Evolutionary conservation across 495 filamentous ascomycete species (phyloP).

Genomic region (Podospora conica): DNA sequence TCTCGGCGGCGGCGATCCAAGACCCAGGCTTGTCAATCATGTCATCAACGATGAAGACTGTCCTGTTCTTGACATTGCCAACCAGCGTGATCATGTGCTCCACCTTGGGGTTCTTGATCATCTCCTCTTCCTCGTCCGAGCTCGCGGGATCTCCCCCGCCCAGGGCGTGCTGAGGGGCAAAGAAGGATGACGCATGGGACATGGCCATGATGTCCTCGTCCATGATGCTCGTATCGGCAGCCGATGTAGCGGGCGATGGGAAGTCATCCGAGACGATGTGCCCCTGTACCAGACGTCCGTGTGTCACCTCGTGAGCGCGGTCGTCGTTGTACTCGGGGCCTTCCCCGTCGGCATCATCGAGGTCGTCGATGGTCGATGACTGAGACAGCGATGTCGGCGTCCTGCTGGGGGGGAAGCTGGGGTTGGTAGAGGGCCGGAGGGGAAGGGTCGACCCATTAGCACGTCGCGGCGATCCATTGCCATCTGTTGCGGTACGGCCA

Average conservation of each 20-base stretch:
- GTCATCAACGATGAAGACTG: slow-evolving; percentile 93
- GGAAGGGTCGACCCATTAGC: slow-evolving; percentile 25
- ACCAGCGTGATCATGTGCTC: slow-evolving; percentile 96
- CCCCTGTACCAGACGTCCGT: slow-evolving; percentile 86
- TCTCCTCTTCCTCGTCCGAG: slow-evolving; percentile 85
- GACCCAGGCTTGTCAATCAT: slow-evolving; percentile 97
- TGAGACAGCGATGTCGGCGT: slow-evolving; percentile 31
- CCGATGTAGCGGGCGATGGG: slow-evolving; percentile 66
- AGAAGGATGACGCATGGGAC: slow-evolving; percentile 51
- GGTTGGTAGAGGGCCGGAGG: slow-evolving; percentile 21
- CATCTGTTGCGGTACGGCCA: slow-evolving; percentile 27
- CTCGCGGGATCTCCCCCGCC: slow-evolving; percentile 77
- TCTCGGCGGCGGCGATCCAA: slow-evolving; percentile 98
- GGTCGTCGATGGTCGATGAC: slow-evolving; percentile 38
- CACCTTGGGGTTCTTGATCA: slow-evolving; percentile 60
- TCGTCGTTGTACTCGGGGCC: slow-evolving; percentile 76
- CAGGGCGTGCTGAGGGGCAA: slow-evolving; percentile 57
- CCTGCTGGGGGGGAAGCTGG: slow-evolving; percentile 16
- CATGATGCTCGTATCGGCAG: slow-evolving; percentile 44
- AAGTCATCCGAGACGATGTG: slow-evolving; percentile 95
- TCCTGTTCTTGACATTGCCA: slow-evolving; percentile 77
- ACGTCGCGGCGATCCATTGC: slow-evolving; percentile 36
- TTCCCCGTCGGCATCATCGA: slow-evolving; percentile 38
- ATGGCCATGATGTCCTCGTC: slow-evolving; percentile 54
- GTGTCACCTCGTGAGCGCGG: slow-evolving; percentile 82